These are phyloP conservation scores for Aspergillus pseudoglaucus DNA, from an alignment of 2,329 filamentous ascomycete species.

Conservation along the genomic window DNA sequence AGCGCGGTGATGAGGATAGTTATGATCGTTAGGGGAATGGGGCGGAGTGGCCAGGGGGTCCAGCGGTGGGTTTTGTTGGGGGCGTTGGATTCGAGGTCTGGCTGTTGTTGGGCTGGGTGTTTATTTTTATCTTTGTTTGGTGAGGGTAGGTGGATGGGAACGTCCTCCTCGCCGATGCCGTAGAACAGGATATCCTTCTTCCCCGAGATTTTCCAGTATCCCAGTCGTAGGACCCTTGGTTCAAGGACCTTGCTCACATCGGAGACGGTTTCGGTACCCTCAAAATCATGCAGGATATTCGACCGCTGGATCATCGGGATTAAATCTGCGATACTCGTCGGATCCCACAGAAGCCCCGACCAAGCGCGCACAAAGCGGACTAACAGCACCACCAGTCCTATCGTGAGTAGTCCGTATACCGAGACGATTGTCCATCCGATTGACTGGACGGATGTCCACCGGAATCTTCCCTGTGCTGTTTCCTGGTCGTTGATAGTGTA, in stretches of 20 bases:
- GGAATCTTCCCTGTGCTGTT: slow-evolving; percentile 52
- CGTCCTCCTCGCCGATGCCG: slow-evolving; percentile 62
- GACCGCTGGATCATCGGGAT: slow-evolving; percentile 71
- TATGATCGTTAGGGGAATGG: slow-evolving; percentile 50
- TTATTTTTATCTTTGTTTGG: slow-evolving; percentile 22
- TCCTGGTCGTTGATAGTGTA: slow-evolving; percentile 36
- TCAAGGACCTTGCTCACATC: slow-evolving; percentile 44
- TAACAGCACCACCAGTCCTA: slow-evolving; percentile 53
- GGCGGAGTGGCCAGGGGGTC: slow-evolving; percentile 70
- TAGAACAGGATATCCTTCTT: slow-evolving; percentile 64
- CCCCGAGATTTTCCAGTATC: slow-evolving; percentile 73
- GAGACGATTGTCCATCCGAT: slow-evolving; percentile 71
- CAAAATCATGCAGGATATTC: slow-evolving; percentile 69
- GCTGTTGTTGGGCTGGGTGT: slow-evolving; percentile 23
- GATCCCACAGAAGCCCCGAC: slow-evolving; percentile 81
- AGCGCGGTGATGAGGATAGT: slow-evolving; percentile 54
- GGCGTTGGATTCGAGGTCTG: slow-evolving; percentile 33
- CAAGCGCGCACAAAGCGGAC: slow-evolving; percentile 58
- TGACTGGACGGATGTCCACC: slow-evolving; percentile 71
- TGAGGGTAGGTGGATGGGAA: slow-evolving; percentile 42
- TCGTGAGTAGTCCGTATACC: slow-evolving; percentile 62
- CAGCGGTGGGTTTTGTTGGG: slow-evolving; percentile 52
- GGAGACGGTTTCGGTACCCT: slow-evolving; percentile 57
- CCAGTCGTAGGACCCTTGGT: slow-evolving; percentile 62
- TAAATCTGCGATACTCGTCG: slow-evolving; percentile 73